phyloP scores from a whole-genome alignment of 1,284 basidiomycete species.

The Microbotryum silenes-acaulis region DNA sequence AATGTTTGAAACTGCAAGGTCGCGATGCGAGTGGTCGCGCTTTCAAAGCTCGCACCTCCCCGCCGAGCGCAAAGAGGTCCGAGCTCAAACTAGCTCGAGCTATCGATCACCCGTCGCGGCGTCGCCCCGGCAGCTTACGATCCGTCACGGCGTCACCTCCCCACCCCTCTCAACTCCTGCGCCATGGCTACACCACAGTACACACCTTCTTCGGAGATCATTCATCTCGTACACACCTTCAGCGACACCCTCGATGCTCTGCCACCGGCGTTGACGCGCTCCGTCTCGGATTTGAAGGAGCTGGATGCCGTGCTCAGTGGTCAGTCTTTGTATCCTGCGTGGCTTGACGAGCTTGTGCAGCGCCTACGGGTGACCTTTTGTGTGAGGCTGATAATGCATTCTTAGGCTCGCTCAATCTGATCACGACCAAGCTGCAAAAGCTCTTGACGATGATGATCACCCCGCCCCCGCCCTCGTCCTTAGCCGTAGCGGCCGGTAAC shows the following conservation, averaged over 20 bases:
- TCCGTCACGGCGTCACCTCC: too few relatives aligned
- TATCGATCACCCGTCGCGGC: too few relatives aligned
- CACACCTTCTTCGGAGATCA: slow-evolving; percentile 29
- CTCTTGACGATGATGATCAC: slow-evolving; percentile 60
- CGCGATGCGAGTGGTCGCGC: too few relatives aligned
- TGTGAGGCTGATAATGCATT: too few relatives aligned
- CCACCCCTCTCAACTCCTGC: too few relatives aligned
- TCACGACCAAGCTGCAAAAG: slow-evolving; percentile 65
- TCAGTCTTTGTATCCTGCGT: slow-evolving; percentile 33
- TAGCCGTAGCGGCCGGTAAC: slow-evolving; percentile 37
- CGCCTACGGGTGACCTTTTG: neutral
- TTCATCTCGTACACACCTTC: slow-evolving; percentile 36
- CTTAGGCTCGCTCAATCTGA: slow-evolving; percentile 56
- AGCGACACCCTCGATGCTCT: slow-evolving; percentile 83
- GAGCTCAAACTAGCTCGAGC: too few relatives aligned
- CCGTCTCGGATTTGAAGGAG: slow-evolving; percentile 91
- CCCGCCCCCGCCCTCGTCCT: slow-evolving; percentile 4
- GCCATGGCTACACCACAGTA: too few relatives aligned
- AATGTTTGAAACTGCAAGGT: too few relatives aligned
- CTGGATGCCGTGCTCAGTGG: slow-evolving; percentile 91
- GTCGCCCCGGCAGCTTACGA: too few relatives aligned
- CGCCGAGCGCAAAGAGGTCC: too few relatives aligned
- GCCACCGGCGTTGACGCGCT: slow-evolving; percentile 86
- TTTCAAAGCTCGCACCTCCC: too few relatives aligned
- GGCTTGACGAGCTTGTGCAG: neutral